Evolutionary conservation across 176 grass and related monocot species (phyloP).

Genomic region (Saccharum spontaneum): DNA sequence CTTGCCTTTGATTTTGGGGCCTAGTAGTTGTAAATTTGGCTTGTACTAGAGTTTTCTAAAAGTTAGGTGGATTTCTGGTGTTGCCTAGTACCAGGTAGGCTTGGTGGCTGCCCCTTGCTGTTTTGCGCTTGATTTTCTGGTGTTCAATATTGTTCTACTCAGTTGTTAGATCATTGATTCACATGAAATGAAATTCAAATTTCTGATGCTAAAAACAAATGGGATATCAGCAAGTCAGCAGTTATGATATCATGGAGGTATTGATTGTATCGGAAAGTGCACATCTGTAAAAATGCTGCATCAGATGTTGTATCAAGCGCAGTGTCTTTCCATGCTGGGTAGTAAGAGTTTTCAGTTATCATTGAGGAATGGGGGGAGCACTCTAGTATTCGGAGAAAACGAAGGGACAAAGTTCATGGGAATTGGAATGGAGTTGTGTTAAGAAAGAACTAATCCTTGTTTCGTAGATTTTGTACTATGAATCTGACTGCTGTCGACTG

Average conservation of each 20-base stretch:
- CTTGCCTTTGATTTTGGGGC: neutral
- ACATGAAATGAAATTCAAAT: neutral
- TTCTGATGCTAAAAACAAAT: conserved; percentile 10
- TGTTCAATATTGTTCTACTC: neutral
- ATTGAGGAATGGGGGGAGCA: neutral
- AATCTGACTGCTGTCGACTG: conserved; percentile 14
- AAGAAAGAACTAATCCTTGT: conserved; percentile 18
- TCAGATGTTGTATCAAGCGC: neutral
- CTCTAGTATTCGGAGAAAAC: neutral
- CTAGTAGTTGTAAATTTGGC: neutral
- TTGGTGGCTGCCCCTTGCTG: neutral
- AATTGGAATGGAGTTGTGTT: neutral
- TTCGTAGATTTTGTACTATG: conserved; percentile 22
- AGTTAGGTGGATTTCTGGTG: neutral
- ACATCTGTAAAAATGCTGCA: neutral
- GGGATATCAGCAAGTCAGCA: neutral
- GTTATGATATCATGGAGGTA: neutral
- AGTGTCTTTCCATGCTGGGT: neutral
- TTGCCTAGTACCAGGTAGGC: neutral
- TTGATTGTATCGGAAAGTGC: neutral
- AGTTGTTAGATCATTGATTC: neutral
- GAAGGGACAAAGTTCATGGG: neutral
- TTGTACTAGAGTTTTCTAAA: neutral
- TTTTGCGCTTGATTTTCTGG: neutral
- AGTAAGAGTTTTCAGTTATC: conserved; percentile 1